Evolutionary conservation across 2,329 filamentous ascomycete genomes (phyloP), one percentile per base, ranked within the genome.

Genomic region (Xylaria sp.): DNA sequence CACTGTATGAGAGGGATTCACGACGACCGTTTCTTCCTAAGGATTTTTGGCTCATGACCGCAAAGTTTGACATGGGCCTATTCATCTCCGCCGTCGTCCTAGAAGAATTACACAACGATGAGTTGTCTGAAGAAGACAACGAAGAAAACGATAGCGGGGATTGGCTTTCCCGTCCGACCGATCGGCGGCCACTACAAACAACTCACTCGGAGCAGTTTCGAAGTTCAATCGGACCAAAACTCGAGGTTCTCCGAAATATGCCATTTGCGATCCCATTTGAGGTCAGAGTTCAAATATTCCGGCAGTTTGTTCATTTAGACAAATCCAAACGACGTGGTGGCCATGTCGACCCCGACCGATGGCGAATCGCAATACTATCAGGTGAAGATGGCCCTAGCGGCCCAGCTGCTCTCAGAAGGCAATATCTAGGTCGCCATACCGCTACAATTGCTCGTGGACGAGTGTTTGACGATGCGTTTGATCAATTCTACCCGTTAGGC

Each of bases 181-280:
- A 80, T 90, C 22, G 91, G 50, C 87, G 87, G 44, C 86, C 89
- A 70, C 89, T 93, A 73, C 86, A 89, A 69, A 89, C 89, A 74
- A 85, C 86, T 6, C 89, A 89, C 49, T 85, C 90, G 42, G 89
- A 90, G 71, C 89, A 92, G 70, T 87, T 92, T 67, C 81, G 96
- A 27, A 92, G 94, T 54, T 87, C 91, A 15, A 89, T 97, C 67
- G 93, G 92, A 0, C 95, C 96, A 0, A 90, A 95, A 72, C 83
- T 97, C 10, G 94, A 97, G 75, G 92, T 99, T 5, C 80, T 99
- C 57, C 91, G 96, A 72, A 96, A 98, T 74, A 96, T 99, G 90
- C 96, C 96, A 0, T 99, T 98, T 77, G 92, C 95, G 71, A 96
- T 99, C 50, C 96, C 95, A 0, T 99, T 99, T 73, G 89, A 92